phyloP scores from a whole-genome alignment of 169 alveolate genomes.

The Plasmodium relictum region DNA sequence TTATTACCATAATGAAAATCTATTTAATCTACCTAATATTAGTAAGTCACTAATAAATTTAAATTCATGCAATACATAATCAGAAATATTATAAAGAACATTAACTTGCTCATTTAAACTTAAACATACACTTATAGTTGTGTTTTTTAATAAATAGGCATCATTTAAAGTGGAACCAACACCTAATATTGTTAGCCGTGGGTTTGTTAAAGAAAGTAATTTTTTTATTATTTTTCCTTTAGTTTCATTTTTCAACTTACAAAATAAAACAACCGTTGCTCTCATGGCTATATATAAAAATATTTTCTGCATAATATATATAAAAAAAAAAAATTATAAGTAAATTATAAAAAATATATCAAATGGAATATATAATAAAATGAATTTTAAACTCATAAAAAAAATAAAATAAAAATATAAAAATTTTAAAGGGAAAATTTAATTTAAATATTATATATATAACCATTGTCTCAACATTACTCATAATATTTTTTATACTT shows the following conservation, averaged over 20 bases:
- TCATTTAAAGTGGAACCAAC: constrained; percentile 64
- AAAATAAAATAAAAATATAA: background rate
- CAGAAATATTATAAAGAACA: constrained; percentile 63
- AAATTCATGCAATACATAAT: constrained; percentile 68
- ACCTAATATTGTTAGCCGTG: constrained; percentile 60
- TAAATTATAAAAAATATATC: too few species aligned
- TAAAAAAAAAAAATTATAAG: too few species aligned
- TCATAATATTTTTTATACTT: constrained; percentile 60
- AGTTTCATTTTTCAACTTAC: constrained; percentile 59
- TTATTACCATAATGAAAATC: constrained; percentile 70
- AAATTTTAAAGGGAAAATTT: background rate
- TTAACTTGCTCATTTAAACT: constrained; percentile 47
- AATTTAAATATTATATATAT: background rate
- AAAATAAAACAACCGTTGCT: constrained; percentile 65
- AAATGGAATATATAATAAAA: too few species aligned
- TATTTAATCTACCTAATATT: constrained; percentile 59
- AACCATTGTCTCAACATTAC: constrained; percentile 81
- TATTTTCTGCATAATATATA: constrained; percentile 26
- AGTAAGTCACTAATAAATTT: constrained; percentile 60
- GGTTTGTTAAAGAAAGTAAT: constrained; percentile 32
- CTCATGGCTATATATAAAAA: constrained; percentile 69
- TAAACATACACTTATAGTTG: constrained; percentile 75
- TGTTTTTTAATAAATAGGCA: constrained; percentile 55
- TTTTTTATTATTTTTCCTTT: constrained; percentile 68
- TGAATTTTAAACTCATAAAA: too few species aligned